phyloP scores from a whole-genome alignment of 1,284 basidiomycete genomes.

The Phellopilus nigrolimitatus region DNA sequence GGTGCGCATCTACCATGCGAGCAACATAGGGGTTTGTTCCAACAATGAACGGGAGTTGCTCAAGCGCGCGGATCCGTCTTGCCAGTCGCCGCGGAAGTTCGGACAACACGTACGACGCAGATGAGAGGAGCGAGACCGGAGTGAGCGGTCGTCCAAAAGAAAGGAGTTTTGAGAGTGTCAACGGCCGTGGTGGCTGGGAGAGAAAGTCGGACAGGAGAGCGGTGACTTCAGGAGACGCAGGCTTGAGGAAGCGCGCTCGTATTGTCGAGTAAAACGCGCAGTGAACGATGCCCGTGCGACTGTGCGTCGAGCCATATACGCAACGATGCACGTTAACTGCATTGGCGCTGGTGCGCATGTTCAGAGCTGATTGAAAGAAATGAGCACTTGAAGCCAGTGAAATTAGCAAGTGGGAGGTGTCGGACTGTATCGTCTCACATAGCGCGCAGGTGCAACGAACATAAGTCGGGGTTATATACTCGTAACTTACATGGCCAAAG shows the following conservation, averaged over 20 bases:
- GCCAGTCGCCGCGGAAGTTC: constrained; percentile 74
- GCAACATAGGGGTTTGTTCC: constrained; percentile 87
- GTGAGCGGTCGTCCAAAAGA: constrained; percentile 71
- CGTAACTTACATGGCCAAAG: no score
- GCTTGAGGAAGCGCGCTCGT: constrained; percentile 24
- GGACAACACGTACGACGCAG: constrained; percentile 62
- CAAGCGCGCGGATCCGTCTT: constrained; percentile 63
- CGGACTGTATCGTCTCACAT: no score
- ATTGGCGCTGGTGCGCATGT: no score
- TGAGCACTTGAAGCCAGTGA: no score
- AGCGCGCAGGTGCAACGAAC: no score
- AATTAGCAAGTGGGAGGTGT: no score
- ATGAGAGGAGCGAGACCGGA: constrained; percentile 60
- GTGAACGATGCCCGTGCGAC: background rate
- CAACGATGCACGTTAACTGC: no score
- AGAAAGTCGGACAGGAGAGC: constrained; percentile 49
- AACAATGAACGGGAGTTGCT: constrained; percentile 78
- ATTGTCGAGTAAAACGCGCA: background rate
- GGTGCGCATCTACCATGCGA: constrained; percentile 68
- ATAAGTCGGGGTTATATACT: no score
- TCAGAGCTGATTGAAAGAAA: no score
- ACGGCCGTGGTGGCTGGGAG: constrained; percentile 51
- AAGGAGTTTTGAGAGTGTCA: constrained; percentile 65
- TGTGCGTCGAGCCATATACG: background rate
- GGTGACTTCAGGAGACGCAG: constrained; percentile 39